Evolutionary conservation across 306 rosid genomes (phyloP).

Genomic region (Arachis hypogaea): DNA sequence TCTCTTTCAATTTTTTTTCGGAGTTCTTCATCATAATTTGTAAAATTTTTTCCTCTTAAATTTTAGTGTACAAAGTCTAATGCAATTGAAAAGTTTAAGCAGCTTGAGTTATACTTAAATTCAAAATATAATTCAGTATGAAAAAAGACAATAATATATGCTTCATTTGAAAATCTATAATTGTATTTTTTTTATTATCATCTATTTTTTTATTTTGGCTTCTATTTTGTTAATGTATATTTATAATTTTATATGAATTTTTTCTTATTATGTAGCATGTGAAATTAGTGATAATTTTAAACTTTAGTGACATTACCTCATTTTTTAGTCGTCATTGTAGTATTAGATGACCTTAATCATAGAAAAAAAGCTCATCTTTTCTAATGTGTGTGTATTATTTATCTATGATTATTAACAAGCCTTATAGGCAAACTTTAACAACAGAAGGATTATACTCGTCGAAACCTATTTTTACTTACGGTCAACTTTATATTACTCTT

Average conservation of each 20-base stretch:
- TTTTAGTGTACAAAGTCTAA: slow-evolving; percentile 72
- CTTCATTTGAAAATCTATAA: slow-evolving; percentile 57
- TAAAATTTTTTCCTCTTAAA: slow-evolving; percentile 35
- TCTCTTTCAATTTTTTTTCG: slow-evolving; percentile 2
- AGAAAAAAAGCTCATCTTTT: not conserved
- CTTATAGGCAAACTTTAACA: no score
- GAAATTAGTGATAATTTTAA: slow-evolving; percentile 18
- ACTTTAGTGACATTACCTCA: not conserved
- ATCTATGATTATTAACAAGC: no score
- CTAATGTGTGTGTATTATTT: slow-evolving; percentile 1
- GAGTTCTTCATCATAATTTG: slow-evolving; percentile 23
- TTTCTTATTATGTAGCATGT: not conserved
- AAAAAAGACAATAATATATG: slow-evolving; percentile 70
- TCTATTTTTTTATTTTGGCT: slow-evolving; percentile 37
- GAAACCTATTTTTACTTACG: no score
- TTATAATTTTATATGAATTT: slow-evolving; percentile 26
- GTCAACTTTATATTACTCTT: no score
- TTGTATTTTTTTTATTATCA: slow-evolving; percentile 51
- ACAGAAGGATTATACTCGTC: no score
- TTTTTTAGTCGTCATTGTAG: not conserved
- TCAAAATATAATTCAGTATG: slow-evolving; percentile 55
- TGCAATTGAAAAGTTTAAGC: slow-evolving; percentile 80
- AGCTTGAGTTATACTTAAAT: slow-evolving; percentile 63
- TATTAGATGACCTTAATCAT: slow-evolving; percentile 9
- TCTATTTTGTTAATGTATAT: slow-evolving; percentile 29